These are phyloP conservation scores for Porcisia deanei DNA, from an alignment of 208 protist species.

Conservation along the genomic window DNA sequence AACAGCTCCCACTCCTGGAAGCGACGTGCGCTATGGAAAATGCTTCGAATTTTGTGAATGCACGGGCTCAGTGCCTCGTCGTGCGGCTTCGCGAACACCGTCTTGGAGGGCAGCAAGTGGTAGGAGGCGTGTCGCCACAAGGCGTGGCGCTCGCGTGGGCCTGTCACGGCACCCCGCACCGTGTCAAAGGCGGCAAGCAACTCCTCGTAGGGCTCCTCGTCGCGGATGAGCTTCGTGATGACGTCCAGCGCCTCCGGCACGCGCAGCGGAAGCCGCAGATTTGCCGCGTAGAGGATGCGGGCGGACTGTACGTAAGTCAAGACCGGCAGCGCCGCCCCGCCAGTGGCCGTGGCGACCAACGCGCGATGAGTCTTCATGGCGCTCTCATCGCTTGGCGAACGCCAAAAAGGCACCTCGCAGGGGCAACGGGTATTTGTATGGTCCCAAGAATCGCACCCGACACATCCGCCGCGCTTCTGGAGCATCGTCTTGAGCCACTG, in stretches of 20 bases:
- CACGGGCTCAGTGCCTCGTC: constrained; percentile 68
- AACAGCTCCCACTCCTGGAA: constrained; percentile 77
- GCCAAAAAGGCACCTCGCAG: constrained; percentile 71
- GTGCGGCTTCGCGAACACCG: constrained; percentile 80
- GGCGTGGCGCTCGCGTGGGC: constrained; percentile 78
- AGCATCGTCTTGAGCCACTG: constrained; percentile 64
- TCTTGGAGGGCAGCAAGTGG: constrained; percentile 65
- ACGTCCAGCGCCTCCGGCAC: constrained; percentile 55
- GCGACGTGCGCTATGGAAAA: constrained; percentile 51
- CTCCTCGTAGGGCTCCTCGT: constrained; percentile 71
- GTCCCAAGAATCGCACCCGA: constrained; percentile 74
- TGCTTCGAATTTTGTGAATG: constrained; percentile 49
- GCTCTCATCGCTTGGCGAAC: constrained; percentile 38
- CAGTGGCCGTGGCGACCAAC: constrained; percentile 19
- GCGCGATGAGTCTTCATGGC: constrained; percentile 26
- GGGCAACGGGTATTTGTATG: constrained; percentile 70
- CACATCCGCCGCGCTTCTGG: constrained; percentile 62
- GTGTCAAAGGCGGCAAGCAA: constrained; percentile 80
- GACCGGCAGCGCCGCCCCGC: constrained; percentile 18
- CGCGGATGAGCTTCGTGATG: constrained; percentile 61
- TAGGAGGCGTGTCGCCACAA: constrained; percentile 88
- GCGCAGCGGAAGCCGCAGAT: constrained; percentile 61
- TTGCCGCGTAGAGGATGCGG: constrained; percentile 57
- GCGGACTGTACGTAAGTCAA: constrained; percentile 66
- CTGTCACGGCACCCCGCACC: constrained; percentile 77